Evolutionary conservation across 202 grass and related monocot species (phyloP).

Genomic region (Cymbopogon flexuosus): DNA sequence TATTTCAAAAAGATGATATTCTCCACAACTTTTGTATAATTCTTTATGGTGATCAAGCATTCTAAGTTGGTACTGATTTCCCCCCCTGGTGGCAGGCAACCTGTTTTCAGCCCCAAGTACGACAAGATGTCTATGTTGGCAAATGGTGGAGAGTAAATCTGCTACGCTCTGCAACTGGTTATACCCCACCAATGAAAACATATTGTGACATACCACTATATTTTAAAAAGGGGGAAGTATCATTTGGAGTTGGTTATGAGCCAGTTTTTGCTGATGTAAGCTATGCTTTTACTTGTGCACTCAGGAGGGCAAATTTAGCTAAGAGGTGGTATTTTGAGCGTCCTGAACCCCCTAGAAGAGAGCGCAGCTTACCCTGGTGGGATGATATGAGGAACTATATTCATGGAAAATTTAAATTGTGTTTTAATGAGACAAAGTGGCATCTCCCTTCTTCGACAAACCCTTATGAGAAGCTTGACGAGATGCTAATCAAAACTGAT

Average conservation of each 20-base stretch:
- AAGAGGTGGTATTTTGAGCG: conserved; percentile 57
- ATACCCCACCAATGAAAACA: conserved; percentile 92
- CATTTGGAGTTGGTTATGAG: conserved; percentile 95
- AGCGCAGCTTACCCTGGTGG: conserved; percentile 98
- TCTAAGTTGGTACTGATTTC: conserved; percentile 18
- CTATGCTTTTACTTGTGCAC: conserved; percentile 93
- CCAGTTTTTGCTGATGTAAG: conserved; percentile 96
- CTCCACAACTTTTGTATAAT: background rate
- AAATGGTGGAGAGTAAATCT: conserved; percentile 92
- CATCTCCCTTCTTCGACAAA: conserved; percentile 74
- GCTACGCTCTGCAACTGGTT: conserved; percentile 83
- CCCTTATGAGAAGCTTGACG: conserved; percentile 78
- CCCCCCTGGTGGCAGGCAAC: conserved; percentile 66
- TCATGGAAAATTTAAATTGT: conserved; percentile 71
- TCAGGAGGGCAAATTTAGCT: conserved; percentile 84
- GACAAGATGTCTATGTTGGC: conserved; percentile 90
- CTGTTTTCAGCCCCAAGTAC: conserved; percentile 89
- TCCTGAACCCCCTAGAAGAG: conserved; percentile 65
- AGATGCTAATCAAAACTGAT: conserved; percentile 63
- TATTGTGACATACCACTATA: conserved; percentile 65
- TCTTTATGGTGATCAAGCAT: background rate
- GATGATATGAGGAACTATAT: conserved; percentile 99
- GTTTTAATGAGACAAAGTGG: conserved; percentile 63
- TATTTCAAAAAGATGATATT: conserved; percentile 5
- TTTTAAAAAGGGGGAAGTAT: conserved; percentile 86